phyloP scores from a whole-genome alignment of 768 basidiomycete species.

The Xanthoconium stramineum region DNA sequence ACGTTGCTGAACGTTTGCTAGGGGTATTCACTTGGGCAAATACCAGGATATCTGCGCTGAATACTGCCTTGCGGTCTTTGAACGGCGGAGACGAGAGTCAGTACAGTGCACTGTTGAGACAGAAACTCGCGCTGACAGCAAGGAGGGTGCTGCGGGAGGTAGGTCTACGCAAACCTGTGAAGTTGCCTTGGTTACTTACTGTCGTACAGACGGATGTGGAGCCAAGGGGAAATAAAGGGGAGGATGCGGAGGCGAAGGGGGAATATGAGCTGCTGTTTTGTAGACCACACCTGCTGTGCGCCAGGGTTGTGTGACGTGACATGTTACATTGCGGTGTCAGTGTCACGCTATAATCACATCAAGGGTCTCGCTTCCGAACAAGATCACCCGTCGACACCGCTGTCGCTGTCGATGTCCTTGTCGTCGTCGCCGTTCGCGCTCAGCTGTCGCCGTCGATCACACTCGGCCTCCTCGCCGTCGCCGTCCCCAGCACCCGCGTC shows the following conservation, averaged over 20 bases:
- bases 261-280: conserved; percentile 22
- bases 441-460: conserved; percentile 50
- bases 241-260: not conserved
- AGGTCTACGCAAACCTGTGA: not conserved
- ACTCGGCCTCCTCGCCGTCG: conserved; percentile 42
- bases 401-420: conserved; percentile 24
- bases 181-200: not conserved
- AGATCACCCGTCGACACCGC: conserved; percentile 4
- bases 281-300: conserved; percentile 21
- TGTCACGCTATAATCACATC: conserved; percentile 10
- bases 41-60: conserved; percentile 51
- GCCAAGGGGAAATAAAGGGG: too few species aligned
- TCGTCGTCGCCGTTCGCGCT: conserved; percentile 31
- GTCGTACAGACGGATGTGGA: conserved; percentile 2
- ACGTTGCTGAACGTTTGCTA: conserved; percentile 1
- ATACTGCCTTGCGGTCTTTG: conserved; percentile 36
- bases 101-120: conserved; percentile 32
- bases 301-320: conserved; percentile 25
- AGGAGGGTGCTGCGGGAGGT: conserved; percentile 31
- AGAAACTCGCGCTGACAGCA: conserved; percentile 28
- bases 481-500: conserved; percentile 35
- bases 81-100: conserved; percentile 15
- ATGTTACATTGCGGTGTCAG: not conserved
- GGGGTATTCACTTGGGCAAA: conserved; percentile 5
- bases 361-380: conserved; percentile 13